Conservation (phyloP, 257 asterid genomes). For the Nicotiana attenuata region DNA sequence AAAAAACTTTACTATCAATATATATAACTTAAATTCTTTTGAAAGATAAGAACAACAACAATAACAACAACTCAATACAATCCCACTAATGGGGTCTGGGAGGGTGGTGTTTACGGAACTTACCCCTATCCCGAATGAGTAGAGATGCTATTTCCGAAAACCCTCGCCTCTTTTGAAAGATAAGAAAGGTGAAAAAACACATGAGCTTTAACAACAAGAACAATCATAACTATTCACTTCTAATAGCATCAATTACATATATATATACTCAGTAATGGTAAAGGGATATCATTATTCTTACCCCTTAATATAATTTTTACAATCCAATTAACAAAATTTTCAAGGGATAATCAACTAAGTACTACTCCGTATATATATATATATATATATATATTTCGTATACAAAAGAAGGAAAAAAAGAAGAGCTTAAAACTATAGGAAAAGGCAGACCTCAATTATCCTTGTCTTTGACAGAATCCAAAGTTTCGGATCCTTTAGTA, state of each 20-base stretch:
- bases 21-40: background rate
- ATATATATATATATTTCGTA: background rate
- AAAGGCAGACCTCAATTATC: slow-evolving; percentile 23
- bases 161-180: background rate
- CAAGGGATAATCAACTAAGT: background rate
- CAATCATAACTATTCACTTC: background rate
- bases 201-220: background rate
- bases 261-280: background rate
- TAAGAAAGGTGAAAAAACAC: background rate
- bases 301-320: background rate
- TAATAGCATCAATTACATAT: background rate
- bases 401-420: background rate
- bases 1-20: too few relatives aligned
- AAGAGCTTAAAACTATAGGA: too few relatives aligned
- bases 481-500: slow-evolving; percentile 10
- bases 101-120: too few relatives aligned
- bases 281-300: background rate
- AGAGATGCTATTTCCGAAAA: too few relatives aligned
- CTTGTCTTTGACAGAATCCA: slow-evolving; percentile 24
- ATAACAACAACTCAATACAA: too few relatives aligned
- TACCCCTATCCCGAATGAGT: too few relatives aligned
- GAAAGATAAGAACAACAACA: background rate
- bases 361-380: background rate
- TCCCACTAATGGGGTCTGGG: too few relatives aligned
- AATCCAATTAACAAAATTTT: background rate